Evolutionary conservation across 495 filamentous ascomycete genomes (phyloP).

Genomic region (Pseudoneurospora amorphoporcata): DNA sequence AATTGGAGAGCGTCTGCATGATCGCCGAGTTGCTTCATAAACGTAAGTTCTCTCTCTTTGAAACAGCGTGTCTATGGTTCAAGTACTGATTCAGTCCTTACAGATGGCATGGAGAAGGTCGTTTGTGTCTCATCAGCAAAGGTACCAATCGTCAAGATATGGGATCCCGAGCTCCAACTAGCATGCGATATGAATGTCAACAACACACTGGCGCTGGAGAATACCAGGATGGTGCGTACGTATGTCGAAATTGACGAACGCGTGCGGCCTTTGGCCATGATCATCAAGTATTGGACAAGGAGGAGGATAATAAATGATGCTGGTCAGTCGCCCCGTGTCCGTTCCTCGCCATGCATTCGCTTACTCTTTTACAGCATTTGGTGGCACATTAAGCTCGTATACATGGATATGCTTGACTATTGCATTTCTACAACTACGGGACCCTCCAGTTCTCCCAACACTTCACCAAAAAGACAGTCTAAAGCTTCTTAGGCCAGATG

Average conservation of each 20-base stretch:
- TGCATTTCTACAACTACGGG: conserved; percentile 84
- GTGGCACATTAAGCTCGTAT: conserved; percentile 93
- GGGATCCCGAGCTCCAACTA: conserved; percentile 84
- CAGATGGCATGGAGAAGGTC: conserved; percentile 93
- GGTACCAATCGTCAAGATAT: conserved; percentile 97
- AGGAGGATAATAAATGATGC: conserved; percentile 88
- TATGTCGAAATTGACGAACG: conserved; percentile 91
- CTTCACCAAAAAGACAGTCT: conserved; percentile 69
- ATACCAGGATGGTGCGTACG: conserved; percentile 95
- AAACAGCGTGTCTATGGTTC: not conserved
- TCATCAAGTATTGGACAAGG: conserved; percentile 95
- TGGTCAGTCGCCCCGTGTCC: conserved; percentile 45
- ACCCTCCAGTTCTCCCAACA: conserved; percentile 78
- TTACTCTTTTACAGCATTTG: conserved; percentile 50
- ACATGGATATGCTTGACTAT: conserved; percentile 99
- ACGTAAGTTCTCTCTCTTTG: conserved; percentile 45
- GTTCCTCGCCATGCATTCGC: conserved; percentile 1
- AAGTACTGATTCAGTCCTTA: conserved; percentile 14
- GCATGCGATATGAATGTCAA: conserved; percentile 99
- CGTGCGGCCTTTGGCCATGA: conserved; percentile 87
- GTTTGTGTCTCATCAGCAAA: conserved; percentile 89
- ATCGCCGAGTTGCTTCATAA: conserved; percentile 74
- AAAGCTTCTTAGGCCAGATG: conserved; percentile 47
- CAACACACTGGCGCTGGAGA: conserved; percentile 86
- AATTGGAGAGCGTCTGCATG: conserved; percentile 76